Evolutionary conservation across 371 early-diverging fungal species (phyloP).

Genomic region (Coemansia sp.): DNA sequence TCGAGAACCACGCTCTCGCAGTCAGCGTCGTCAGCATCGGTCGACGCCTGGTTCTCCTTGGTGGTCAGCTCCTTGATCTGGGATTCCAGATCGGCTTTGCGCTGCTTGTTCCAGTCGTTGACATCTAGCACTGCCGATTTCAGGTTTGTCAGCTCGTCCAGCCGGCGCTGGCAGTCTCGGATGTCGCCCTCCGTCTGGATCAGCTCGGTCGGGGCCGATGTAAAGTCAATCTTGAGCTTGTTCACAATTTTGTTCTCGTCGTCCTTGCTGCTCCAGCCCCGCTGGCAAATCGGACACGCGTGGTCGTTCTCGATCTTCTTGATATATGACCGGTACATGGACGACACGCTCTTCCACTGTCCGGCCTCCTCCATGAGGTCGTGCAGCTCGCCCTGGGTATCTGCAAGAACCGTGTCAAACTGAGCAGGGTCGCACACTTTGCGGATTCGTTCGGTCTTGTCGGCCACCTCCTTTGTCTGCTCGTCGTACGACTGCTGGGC

Average conservation of each 20-base stretch:
- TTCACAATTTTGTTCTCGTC: conserved; percentile 58
- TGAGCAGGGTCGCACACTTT: conserved; percentile 14
- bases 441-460: conserved; percentile 25
- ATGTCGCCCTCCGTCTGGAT: conserved; percentile 50
- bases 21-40: conserved; percentile 42
- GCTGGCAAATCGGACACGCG: conserved; percentile 74
- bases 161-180: conserved; percentile 38
- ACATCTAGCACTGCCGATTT: conserved; percentile 55
- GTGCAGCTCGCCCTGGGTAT: conserved; percentile 42
- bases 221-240: conserved; percentile 52
- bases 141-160: conserved; percentile 51
- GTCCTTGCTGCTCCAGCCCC: conserved; percentile 55
- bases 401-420: conserved; percentile 20
- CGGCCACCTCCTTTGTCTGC: conserved; percentile 18
- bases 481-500: conserved; percentile 16
- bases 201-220: conserved; percentile 55
- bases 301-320: conserved; percentile 53
- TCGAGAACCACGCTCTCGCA: conserved; percentile 43
- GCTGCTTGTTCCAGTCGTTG: conserved; percentile 44
- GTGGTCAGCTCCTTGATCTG: conserved; percentile 53
- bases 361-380: conserved; percentile 43
- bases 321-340: conserved; percentile 64
- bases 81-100: conserved; percentile 50
- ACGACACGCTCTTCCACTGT: conserved; percentile 55
- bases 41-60: conserved; percentile 49